These are phyloP conservation scores for Citrullus mucosospermus DNA, from an alignment of 306 rosid genomes.

Conservation along the genomic window DNA sequence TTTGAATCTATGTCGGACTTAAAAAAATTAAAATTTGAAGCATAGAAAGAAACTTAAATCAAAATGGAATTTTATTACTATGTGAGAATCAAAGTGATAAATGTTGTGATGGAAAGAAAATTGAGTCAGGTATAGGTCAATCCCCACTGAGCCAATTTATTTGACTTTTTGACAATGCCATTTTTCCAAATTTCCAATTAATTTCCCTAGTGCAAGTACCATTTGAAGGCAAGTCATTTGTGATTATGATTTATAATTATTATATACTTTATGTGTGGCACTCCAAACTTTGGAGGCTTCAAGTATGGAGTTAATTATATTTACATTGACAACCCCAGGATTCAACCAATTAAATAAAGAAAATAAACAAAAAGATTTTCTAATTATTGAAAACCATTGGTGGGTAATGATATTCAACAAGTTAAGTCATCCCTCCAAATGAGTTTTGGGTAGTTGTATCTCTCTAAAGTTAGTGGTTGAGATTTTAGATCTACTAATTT, in stretches of 20 bases:
- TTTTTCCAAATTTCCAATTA: not conserved
- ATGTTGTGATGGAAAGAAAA: not conserved
- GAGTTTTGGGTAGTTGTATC: not conserved
- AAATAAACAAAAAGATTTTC: not conserved
- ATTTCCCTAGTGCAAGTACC: not conserved
- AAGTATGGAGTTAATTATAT: not conserved
- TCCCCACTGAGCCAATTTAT: not conserved
- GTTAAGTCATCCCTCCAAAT: not conserved
- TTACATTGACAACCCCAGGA: not conserved
- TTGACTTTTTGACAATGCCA: not conserved
- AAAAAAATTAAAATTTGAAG: no score
- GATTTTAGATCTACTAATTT: not conserved
- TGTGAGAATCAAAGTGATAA: not conserved
- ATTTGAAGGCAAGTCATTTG: not conserved
- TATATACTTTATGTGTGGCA: conserved; percentile 3
- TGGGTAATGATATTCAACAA: not conserved
- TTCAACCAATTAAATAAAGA: not conserved
- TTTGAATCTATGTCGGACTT: no score
- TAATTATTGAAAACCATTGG: not conserved
- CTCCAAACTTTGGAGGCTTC: not conserved
- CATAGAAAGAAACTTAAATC: no score
- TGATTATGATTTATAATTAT: not conserved
- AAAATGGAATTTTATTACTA: not conserved
- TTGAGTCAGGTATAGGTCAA: not conserved
- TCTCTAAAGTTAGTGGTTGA: not conserved